Conservation (phyloP, 2,329 filamentous ascomycete genomes). For the Sphaceloma murrayae region DNA sequence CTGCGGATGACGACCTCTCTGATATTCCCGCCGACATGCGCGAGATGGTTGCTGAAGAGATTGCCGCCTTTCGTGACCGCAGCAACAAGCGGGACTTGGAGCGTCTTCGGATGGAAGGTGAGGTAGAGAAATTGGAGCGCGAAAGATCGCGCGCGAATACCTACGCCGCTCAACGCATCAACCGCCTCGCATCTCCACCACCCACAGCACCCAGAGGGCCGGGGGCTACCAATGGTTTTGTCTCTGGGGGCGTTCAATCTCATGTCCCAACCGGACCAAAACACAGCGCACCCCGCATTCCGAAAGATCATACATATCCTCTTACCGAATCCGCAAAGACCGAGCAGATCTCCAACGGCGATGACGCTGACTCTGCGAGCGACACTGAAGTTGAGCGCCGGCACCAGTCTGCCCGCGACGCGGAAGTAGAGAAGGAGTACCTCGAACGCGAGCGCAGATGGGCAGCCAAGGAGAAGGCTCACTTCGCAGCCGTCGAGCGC, state of each 20-base stretch:
- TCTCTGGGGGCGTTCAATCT: constrained; percentile 59
- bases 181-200: constrained; percentile 60
- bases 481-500: constrained; percentile 74
- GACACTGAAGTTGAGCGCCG: constrained; percentile 76
- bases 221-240: constrained; percentile 61
- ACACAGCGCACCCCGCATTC: constrained; percentile 35
- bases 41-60: constrained; percentile 87
- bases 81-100: constrained; percentile 84
- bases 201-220: constrained; percentile 51
- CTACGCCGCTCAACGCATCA: constrained; percentile 50
- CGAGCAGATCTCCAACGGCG: constrained; percentile 73
- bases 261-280: constrained; percentile 67
- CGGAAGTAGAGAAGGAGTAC: constrained; percentile 71
- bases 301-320: too few species aligned
- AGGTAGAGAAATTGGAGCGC: constrained; percentile 78
- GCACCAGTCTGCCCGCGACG: constrained; percentile 58
- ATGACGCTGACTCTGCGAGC: constrained; percentile 78
- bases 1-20: constrained; percentile 74
- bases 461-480: constrained; percentile 77
- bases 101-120: constrained; percentile 77
- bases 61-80: constrained; percentile 84
- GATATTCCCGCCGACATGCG: constrained; percentile 96
- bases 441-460: constrained; percentile 80
- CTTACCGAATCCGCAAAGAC: constrained; percentile 58
- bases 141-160: constrained; percentile 61